phyloP scores from a whole-genome alignment of 75 land plant genomes.

The Adiantum capillusveneris region DNA sequence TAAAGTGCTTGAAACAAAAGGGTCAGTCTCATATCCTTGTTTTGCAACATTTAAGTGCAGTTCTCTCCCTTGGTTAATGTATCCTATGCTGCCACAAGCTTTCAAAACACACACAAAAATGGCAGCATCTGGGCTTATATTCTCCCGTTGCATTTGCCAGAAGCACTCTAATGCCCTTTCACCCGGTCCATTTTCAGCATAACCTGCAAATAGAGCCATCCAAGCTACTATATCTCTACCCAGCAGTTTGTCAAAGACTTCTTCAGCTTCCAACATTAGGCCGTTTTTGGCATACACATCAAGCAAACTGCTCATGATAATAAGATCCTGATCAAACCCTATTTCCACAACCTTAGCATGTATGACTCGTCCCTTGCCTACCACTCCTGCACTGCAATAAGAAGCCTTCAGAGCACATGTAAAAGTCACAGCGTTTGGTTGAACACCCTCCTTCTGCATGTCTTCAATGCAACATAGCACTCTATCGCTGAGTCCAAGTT shows the following conservation, averaged over 20 bases:
- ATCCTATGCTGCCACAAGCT: slow-evolving; percentile 43
- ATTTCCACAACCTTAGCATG: slow-evolving; percentile 10
- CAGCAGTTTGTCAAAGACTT: slow-evolving; percentile 25
- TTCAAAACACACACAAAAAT: slow-evolving; percentile 43
- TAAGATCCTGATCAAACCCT: slow-evolving; percentile 11
- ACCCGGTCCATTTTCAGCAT: slow-evolving; percentile 37
- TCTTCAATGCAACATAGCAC: too few species aligned
- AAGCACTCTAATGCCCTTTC: slow-evolving; percentile 36
- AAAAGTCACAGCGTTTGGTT: background rate
- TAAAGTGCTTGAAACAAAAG: slow-evolving; percentile 46
- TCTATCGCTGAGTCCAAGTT: slow-evolving; percentile 1
- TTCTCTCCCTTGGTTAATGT: slow-evolving; percentile 33
- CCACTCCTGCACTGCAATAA: background rate
- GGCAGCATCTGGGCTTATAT: slow-evolving; percentile 16
- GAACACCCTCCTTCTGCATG: too few species aligned
- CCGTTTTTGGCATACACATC: slow-evolving; percentile 25
- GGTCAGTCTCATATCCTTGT: slow-evolving; percentile 27
- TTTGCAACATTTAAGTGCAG: slow-evolving; percentile 39
- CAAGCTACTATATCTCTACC: slow-evolving; percentile 45
- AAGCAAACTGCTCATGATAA: slow-evolving; percentile 11
- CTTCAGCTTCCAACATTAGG: slow-evolving; percentile 14
- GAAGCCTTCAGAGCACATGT: slow-evolving; percentile 4
- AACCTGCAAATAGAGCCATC: slow-evolving; percentile 49
- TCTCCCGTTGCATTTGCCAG: slow-evolving; percentile 29
- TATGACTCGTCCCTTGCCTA: slow-evolving; percentile 12